Evolutionary conservation across 441 rosid genomes (phyloP).

Genomic region (Mallotus japonicus): DNA sequence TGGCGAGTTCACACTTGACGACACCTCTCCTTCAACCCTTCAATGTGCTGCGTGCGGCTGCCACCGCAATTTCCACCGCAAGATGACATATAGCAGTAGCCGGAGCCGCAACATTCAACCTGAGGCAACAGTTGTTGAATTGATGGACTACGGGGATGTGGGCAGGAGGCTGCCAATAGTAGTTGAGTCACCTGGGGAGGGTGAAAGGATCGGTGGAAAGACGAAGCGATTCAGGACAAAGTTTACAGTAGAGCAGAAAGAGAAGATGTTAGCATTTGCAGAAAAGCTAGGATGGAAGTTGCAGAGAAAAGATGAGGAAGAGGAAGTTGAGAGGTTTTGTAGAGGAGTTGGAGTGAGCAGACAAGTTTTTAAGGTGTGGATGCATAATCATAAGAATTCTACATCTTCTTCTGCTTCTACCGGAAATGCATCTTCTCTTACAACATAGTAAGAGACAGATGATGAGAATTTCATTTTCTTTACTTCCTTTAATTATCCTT

Average conservation of each 20-base stretch:
- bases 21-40: conserved; percentile 36
- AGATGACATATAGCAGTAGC: conserved; percentile 35
- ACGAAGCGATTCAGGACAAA: conserved; percentile 62
- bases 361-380: conserved; percentile 72
- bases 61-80: conserved; percentile 92
- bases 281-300: conserved; percentile 77
- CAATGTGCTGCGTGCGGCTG: conserved; percentile 84
- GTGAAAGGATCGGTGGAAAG: conserved; percentile 30
- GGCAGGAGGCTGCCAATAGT: conserved; percentile 25
- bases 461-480: not conserved
- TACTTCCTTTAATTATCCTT: not conserved
- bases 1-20: conserved; percentile 62
- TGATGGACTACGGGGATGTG: conserved; percentile 31
- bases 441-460: conserved; percentile 23
- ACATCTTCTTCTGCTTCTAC: conserved; percentile 37
- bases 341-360: conserved; percentile 51
- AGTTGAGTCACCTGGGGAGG: conserved; percentile 27
- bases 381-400: conserved; percentile 71
- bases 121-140: conserved; percentile 23
- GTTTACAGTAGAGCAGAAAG: conserved; percentile 77
- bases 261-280: conserved; percentile 70
- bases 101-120: conserved; percentile 15
- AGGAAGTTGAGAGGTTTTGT: conserved; percentile 59
- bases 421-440: conserved; percentile 47
- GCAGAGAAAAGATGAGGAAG: conserved; percentile 63